Evolutionary conservation across 345 rosid genomes (phyloP).

Genomic region (Salix koriyanagi): DNA sequence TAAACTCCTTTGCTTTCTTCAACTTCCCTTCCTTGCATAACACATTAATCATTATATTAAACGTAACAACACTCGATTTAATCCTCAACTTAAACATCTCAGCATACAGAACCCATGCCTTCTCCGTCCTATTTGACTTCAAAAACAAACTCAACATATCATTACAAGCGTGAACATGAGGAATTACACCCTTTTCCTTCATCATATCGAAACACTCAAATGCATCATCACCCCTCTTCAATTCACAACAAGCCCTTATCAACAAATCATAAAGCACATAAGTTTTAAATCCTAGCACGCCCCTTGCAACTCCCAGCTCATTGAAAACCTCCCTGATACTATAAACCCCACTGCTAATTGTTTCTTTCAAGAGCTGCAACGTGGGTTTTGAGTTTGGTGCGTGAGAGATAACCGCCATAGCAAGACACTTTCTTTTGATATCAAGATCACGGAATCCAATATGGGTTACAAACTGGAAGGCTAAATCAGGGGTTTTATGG

Average conservation of each 20-base stretch:
- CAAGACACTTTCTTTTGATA: constrained; percentile 55
- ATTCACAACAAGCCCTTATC: constrained; percentile 58
- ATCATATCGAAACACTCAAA: constrained; percentile 57
- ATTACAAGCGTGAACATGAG: constrained; percentile 71
- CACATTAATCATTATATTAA: constrained; percentile 82
- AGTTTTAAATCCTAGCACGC: constrained; percentile 43
- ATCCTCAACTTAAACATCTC: constrained; percentile 87
- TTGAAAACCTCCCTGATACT: constrained; percentile 41
- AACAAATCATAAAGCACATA: constrained; percentile 52
- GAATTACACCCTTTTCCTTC: constrained; percentile 61
- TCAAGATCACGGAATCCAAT: constrained; percentile 40
- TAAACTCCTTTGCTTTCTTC: constrained; percentile 66
- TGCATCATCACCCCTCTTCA: constrained; percentile 59
- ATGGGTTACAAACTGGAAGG: constrained; percentile 43
- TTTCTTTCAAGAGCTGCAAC: constrained; percentile 46
- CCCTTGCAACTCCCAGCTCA: constrained; percentile 43
- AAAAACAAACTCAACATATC: constrained; percentile 53
- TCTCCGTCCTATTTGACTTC: constrained; percentile 50
- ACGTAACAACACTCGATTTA: constrained; percentile 60
- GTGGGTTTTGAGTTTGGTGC: constrained; percentile 53
- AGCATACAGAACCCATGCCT: constrained; percentile 83
- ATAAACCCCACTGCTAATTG: constrained; percentile 17
- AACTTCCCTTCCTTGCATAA: constrained; percentile 83
- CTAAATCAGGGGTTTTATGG: constrained; percentile 53
- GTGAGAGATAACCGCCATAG: constrained; percentile 52